Evolutionary conservation across 768 basidiomycete species (phyloP), one percentile per base, ranked within the genome.

Genomic region (Lentinus tigrinus): DNA sequence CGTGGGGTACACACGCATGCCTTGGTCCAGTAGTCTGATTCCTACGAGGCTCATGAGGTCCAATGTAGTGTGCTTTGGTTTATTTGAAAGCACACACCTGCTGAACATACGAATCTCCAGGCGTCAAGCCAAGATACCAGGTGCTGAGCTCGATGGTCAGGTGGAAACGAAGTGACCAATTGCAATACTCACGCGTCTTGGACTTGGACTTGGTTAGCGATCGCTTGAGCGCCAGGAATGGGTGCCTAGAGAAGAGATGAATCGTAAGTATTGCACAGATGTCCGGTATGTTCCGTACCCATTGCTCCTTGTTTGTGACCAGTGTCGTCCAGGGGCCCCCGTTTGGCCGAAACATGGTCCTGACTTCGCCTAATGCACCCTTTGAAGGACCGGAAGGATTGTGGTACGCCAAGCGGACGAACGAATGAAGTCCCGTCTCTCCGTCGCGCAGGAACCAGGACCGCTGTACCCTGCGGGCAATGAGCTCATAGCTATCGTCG

Each of bases 321-420:
- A 70, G 46, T 24, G 67, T 63, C 26, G 67, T 67, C 67, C 67
- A 70, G 2, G 59, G 65, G 19, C 57, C 65, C 16, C 51, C 58
- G 38, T 67, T 66, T 1, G 69, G 69, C n/a, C 69, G 53, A 37
- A 70, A 70, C 69, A 70, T 70, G 14, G 69, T 70, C n/a, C 69
- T 61, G n/a, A 63, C 60, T 27, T 70, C 69, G 13, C 68, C 66
- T 3, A 70, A 57, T 1, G 57, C 57, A 8, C 67, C 67, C 26
- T 63, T 58, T 4, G 57, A 59, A 1, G 64, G 63, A 3, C 27
- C 52, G 1, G 66, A 59, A 19, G 53, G 43, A 52, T 67, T 70
- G 60, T 63, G 56, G 40, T 69, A 70, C 1, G 52, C 65, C 14
- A 70, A 53, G 7, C 69, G 62, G 0, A 69, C 43, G 42, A 70